Percentiles rank a stretch among this genome's conserved stretches.
Evolutionary conservation across 805 yeast genomes (phyloP).

Genomic region (Wickerhamomyces hampshirensis): DNA sequence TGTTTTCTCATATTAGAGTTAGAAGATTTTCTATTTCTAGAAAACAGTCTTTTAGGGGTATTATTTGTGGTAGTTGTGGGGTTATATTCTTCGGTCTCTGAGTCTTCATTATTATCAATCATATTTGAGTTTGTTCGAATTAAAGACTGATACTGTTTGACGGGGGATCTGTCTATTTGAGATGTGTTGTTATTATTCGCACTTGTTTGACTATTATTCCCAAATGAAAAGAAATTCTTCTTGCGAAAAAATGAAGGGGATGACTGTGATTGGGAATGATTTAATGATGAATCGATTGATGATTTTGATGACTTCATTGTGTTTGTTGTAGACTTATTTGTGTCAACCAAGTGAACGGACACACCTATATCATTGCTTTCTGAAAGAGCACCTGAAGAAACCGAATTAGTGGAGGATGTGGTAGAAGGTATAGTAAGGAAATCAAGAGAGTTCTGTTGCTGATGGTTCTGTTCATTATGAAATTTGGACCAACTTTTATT

Average conservation of each 20-base stretch:
- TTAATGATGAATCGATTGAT: constrained; percentile 9
- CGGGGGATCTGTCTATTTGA: constrained; percentile 15
- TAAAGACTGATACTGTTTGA: constrained; percentile 8
- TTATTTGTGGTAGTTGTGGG: constrained; percentile 2
- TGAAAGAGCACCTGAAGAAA: constrained; percentile 11
- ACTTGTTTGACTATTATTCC: constrained; percentile 14
- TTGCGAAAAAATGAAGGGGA: constrained; percentile 33
- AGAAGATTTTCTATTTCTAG: constrained; percentile 17
- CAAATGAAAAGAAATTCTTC: constrained; percentile 32
- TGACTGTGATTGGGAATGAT: constrained; percentile 22
- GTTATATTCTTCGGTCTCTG: constrained; percentile 17
- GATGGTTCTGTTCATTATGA: constrained; percentile 4
- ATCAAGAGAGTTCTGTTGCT: background rate
- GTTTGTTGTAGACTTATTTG: constrained; percentile 18
- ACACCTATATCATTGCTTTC: constrained; percentile 9
- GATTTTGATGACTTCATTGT: constrained; percentile 16
- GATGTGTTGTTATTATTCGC: constrained; percentile 1
- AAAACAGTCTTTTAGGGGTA: constrained; percentile 17
- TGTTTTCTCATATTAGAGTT: constrained; percentile 16
- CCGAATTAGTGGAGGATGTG: constrained; percentile 11
- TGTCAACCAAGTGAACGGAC: constrained; percentile 14
- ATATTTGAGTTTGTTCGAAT: constrained; percentile 10
- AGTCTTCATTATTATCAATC: constrained; percentile 12
- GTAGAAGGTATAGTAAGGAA: constrained; percentile 4
- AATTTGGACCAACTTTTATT: constrained; percentile 16